These are phyloP conservation scores for Blastocystis sp. DNA, from an alignment of 352 stramenopile genomes.

Conservation along the genomic window DNA sequence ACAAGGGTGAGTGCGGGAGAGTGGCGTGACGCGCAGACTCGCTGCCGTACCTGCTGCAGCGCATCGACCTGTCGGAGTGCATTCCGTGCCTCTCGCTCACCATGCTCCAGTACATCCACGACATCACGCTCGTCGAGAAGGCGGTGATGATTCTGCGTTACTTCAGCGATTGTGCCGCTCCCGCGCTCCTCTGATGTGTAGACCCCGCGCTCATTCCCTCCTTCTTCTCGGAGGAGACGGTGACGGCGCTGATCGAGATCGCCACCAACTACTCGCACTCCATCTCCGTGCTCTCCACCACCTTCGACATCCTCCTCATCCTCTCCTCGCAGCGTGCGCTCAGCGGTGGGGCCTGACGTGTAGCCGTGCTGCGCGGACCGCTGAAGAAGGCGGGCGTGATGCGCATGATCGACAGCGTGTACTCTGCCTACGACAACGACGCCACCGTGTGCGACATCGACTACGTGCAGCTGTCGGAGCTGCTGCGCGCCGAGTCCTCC, in stretches of 20 bases:
- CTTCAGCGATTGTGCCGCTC: not conserved
- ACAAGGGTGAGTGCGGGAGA: not conserved
- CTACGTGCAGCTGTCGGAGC: not conserved
- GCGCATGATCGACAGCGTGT: conserved; percentile 44
- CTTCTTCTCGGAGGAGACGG: conserved; percentile 39
- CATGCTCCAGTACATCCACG: not conserved
- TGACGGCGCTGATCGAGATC: conserved; percentile 12
- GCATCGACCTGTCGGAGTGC: not conserved
- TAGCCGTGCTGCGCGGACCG: not conserved
- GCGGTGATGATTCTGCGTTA: not conserved
- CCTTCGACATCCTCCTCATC: conserved; percentile 11
- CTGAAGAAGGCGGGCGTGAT: conserved; percentile 53
- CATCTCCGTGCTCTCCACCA: not conserved
- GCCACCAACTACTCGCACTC: not conserved
- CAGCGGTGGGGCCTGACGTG: not conserved
- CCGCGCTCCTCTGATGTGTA: not conserved
- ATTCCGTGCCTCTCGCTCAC: conserved; percentile 6
- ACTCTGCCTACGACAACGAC: not conserved
- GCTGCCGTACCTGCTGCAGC: conserved; percentile 2
- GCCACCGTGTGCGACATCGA: not conserved
- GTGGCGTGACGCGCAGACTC: not conserved
- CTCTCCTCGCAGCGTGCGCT: conserved; percentile 3
- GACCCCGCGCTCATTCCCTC: not conserved
- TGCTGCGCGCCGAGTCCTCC: not conserved
- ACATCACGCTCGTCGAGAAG: not conserved